A percentile compares a stretch with the other conserved stretches of the same genome.
Conservation (phyloP, 2,329 filamentous ascomycete genomes). For the Fusarium vanettenii region DNA sequence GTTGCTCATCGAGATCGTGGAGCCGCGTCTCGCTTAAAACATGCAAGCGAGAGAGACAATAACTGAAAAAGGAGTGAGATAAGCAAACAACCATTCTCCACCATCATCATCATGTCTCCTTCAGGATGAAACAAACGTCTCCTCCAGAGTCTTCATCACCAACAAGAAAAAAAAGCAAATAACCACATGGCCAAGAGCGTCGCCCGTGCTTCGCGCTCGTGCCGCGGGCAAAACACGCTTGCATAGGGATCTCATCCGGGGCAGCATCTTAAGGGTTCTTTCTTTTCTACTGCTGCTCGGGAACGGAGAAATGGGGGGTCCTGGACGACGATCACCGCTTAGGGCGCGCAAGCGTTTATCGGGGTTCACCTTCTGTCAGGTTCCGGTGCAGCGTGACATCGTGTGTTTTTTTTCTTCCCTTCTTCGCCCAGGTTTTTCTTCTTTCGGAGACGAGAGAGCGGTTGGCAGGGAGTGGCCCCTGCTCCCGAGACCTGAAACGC, state of each 20-base stretch:
- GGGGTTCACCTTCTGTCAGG: conserved; percentile 18
- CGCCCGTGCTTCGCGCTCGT: conserved; percentile 28
- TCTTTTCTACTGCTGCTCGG: not conserved
- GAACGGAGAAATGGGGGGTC: conserved; percentile 12
- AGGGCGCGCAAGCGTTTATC: conserved; percentile 22
- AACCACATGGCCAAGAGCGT: conserved; percentile 17
- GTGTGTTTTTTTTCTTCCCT: conserved; percentile 13
- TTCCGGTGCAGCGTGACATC: conserved; percentile 33
- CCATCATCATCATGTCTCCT: conserved; percentile 17
- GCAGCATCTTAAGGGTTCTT: conserved; percentile 4
- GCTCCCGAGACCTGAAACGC: conserved; percentile 45
- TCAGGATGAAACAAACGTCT: conserved; percentile 31
- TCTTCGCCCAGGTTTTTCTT: conserved; percentile 25
- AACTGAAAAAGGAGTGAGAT: conserved; percentile 7
- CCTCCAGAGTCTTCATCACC: conserved; percentile 8
- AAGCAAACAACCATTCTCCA: conserved; percentile 17
- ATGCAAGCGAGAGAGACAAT: conserved; percentile 14
- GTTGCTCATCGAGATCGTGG: conserved; percentile 10
- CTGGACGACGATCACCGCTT: conserved; percentile 36
- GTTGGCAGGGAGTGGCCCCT: conserved; percentile 20
- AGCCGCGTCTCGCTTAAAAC: conserved; percentile 5
- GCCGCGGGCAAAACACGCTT: conserved; percentile 20
- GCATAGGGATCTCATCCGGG: not conserved
- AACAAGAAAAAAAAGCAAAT: conserved; percentile 8
- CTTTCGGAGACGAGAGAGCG: conserved; percentile 16